Evolutionary conservation across 306 rosid genomes (phyloP).

Genomic region (Elaeagnus macrophylla): DNA sequence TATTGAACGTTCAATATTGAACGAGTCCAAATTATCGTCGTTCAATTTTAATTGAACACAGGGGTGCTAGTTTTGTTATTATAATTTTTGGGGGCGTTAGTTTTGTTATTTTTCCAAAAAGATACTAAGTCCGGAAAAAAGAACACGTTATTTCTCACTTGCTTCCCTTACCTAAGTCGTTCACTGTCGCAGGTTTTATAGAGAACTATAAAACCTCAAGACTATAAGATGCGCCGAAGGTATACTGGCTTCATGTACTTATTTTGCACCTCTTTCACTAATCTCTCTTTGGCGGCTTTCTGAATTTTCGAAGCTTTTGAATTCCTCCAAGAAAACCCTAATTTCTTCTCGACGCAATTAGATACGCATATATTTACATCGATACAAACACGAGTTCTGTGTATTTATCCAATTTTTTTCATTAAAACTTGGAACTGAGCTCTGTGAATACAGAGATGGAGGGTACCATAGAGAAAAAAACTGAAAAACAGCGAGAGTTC

Average conservation of each 20-base stretch:
- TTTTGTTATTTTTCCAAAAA: too few relatives aligned
- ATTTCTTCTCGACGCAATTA: not conserved
- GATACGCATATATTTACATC: not conserved
- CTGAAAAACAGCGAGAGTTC: constrained; percentile 38
- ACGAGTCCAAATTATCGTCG: too few relatives aligned
- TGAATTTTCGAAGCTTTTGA: constrained; percentile 15
- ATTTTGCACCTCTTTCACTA: constrained; percentile 1
- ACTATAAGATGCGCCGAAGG: constrained; percentile 19
- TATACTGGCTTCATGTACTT: not conserved
- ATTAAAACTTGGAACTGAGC: constrained; percentile 9
- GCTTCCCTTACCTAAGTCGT: not conserved
- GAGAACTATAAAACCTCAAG: constrained; percentile 1
- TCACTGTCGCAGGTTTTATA: constrained; percentile 1
- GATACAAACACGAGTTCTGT: not conserved
- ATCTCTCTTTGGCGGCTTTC: constrained; percentile 59
- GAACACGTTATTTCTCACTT: not conserved
- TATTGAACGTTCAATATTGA: too few relatives aligned
- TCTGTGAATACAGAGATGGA: constrained; percentile 44
- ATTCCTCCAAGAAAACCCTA: constrained; percentile 57
- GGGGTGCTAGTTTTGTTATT: too few relatives aligned
- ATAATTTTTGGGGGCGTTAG: too few relatives aligned
- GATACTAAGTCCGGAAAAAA: too few relatives aligned
- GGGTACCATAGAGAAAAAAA: constrained; percentile 31
- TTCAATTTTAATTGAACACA: too few relatives aligned
- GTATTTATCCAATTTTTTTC: not conserved